A percentile compares a stretch with the other conserved stretches of the same genome.
phyloP scores from a whole-genome alignment of 2,329 filamentous ascomycete genomes.

The Fusarium torulosum region DNA sequence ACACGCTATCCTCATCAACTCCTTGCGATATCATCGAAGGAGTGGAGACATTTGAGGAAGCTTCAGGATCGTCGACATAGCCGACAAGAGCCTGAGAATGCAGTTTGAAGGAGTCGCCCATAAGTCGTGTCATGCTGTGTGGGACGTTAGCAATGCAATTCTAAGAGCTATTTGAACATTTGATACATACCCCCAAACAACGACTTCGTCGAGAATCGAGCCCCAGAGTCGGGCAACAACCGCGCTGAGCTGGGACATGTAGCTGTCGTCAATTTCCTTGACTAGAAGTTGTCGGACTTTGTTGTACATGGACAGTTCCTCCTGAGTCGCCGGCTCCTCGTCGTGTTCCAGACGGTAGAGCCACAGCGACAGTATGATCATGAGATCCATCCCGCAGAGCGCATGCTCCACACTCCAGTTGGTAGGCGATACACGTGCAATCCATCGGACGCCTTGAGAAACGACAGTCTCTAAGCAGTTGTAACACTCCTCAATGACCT shows the following conservation, averaged over 20 bases:
- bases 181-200: constrained; percentile 94
- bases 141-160: constrained; percentile 38
- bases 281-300: constrained; percentile 92
- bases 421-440: constrained; percentile 95
- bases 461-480: constrained; percentile 98
- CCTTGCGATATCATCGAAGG: constrained; percentile 80
- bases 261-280: constrained; percentile 86
- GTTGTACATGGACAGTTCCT: constrained; percentile 90
- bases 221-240: constrained; percentile 96
- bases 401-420: constrained; percentile 99
- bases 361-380: constrained; percentile 98
- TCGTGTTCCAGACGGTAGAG: constrained; percentile 99
- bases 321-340: constrained; percentile 87
- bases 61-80: constrained; percentile 87
- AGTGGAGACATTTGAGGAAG: constrained; percentile 75
- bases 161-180: background rate
- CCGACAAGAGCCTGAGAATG: constrained; percentile 94
- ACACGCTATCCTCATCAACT: constrained; percentile 78
- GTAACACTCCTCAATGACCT: constrained; percentile 97
- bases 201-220: constrained; percentile 97
- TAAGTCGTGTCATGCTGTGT: constrained; percentile 86
- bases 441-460: constrained; percentile 94
- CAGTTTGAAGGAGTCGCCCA: constrained; percentile 98
- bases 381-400: constrained; percentile 94
- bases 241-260: constrained; percentile 89